phyloP scores from a whole-genome alignment of 306 rosid species.

The Cucurbita moschata region DNA sequence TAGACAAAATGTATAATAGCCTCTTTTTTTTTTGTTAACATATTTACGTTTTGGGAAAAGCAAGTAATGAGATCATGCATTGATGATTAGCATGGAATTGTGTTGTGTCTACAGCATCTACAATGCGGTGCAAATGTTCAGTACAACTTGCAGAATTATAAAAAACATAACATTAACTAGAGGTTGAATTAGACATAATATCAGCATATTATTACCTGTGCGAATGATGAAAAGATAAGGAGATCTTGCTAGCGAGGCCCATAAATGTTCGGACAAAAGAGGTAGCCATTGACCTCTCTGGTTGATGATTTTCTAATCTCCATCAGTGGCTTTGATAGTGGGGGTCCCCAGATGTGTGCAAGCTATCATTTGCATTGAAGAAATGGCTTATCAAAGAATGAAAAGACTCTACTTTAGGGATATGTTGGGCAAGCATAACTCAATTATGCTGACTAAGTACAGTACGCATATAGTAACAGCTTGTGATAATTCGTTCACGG shows the following conservation, averaged over 20 bases:
- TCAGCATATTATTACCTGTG: conserved; percentile 24
- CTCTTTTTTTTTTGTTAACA: neutral
- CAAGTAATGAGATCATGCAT: neutral
- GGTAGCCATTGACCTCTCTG: conserved; percentile 5
- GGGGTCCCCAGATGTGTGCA: conserved; percentile 40
- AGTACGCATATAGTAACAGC: conserved; percentile 21
- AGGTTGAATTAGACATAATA: neutral
- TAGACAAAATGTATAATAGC: neutral
- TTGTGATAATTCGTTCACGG: conserved; percentile 13
- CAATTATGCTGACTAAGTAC: conserved; percentile 30
- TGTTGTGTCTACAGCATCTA: conserved; percentile 1
- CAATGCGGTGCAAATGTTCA: conserved; percentile 4
- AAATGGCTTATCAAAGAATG: conserved; percentile 35
- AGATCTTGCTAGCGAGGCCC: conserved; percentile 35
- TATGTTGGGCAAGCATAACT: conserved; percentile 24
- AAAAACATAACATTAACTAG: conserved; percentile 8
- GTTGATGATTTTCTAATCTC: conserved; percentile 36
- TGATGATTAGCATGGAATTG: conserved; percentile 11
- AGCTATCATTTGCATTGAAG: conserved; percentile 31
- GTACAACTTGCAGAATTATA: conserved; percentile 15
- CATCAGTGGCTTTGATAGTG: conserved; percentile 49
- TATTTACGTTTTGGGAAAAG: neutral
- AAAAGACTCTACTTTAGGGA: conserved; percentile 24
- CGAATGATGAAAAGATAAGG: conserved; percentile 16
- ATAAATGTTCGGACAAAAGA: conserved; percentile 26